Evolutionary conservation across 2,329 filamentous ascomycete genomes (phyloP), one percentile per base, ranked within the genome.

Genomic region (Arthrobotrys sinensis): DNA sequence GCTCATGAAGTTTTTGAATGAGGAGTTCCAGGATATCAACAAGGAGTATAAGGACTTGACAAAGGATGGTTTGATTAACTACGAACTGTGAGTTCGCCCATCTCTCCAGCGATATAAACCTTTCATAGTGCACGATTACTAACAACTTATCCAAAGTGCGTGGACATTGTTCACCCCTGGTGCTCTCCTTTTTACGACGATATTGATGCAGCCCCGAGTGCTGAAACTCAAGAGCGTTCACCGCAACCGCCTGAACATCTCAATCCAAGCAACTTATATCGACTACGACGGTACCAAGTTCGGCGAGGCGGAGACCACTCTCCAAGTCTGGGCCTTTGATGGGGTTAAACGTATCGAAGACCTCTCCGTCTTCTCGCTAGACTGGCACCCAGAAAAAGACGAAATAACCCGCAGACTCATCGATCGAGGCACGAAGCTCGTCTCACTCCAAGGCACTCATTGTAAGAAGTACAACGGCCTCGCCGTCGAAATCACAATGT

Each of bases 231-330:
- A 48, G 38, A 53, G 45, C 57, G 50, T 70, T 38, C 19, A 46
- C 8, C 45, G 55, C 12, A 71, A 40, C 12, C 50, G 52, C 24
- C 32, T 21, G 16, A 55, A 34, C 16, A 36, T 32, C 12, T 14
- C 46, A 11, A n/a, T 78, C 28, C 28, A 38, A 14, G 86, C 8
- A 83, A 85, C 16, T 83, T 97, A 96, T 81, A 88, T 97, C 28
- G 93, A 97, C 82, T 97, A 93, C 79, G 93, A 97, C 81, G 94
- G 94, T 72, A 96, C 96, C 83, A 88, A 89, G 5, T 96, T 94
- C 82, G 94, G 93, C 1, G 91, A 91, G 81, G 92, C 92, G 14
- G 90, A 87, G 62, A 89, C 93, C 82, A 86, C 89, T 10, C 88
- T 90, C 43, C 90, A 94, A 63, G 90, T 97, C 11, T 85, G 88